Evolutionary conservation across 169 alveolate species (phyloP).

Genomic region (Eimeria necatrix): DNA sequence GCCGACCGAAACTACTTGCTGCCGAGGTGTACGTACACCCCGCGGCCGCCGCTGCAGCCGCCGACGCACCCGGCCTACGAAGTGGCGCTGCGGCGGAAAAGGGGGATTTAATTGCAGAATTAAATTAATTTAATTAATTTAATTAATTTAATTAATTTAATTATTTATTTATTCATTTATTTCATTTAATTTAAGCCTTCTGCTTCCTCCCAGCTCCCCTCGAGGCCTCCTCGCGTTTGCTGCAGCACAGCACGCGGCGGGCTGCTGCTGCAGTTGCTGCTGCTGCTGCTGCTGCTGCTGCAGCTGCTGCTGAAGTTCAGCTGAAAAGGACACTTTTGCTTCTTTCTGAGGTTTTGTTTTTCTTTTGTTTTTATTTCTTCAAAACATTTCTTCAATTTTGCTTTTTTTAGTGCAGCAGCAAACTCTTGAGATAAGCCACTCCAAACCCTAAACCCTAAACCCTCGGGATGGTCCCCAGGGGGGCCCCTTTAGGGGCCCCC

Average conservation of each 20-base stretch:
- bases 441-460: too few relatives aligned
- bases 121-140: background rate
- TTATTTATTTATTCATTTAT: background rate
- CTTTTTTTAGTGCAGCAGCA: too few relatives aligned
- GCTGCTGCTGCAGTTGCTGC: background rate
- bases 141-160: background rate
- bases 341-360: too few relatives aligned
- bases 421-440: too few relatives aligned
- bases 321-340: too few relatives aligned
- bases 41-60: conserved; percentile 79
- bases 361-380: too few relatives aligned
- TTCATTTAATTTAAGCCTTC: background rate
- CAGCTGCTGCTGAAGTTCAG: too few relatives aligned
- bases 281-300: too few relatives aligned
- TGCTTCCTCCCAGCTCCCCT: background rate
- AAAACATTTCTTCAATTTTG: too few relatives aligned
- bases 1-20: conserved; percentile 76
- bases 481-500: background rate
- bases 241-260: background rate
- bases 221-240: background rate
- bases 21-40: background rate
- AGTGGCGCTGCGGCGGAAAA: conserved; percentile 38
- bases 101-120: background rate
- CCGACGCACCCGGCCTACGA: conserved; percentile 81
- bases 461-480: background rate